Conservation (phyloP, 2,329 filamentous ascomycete species). For the Pseudogymnoascus sp. region DNA sequence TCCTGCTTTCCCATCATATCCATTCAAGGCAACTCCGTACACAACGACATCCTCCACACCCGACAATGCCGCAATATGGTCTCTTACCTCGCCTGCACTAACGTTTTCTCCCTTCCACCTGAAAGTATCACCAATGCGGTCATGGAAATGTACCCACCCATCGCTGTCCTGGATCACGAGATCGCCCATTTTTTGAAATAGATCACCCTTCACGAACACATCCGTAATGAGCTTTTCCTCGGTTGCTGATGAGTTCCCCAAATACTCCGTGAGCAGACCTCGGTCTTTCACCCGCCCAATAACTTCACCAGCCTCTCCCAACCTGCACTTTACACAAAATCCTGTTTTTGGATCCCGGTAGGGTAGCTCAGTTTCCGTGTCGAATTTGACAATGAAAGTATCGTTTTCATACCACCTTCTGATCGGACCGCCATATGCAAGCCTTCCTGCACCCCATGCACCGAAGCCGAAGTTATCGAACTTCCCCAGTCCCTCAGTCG, state of each 20-base stretch:
- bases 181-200: conserved; percentile 40
- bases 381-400: conserved; percentile 37
- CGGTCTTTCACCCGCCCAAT: conserved; percentile 38
- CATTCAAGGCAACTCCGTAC: conserved; percentile 35
- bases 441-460: conserved; percentile 36
- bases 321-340: conserved; percentile 33
- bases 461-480: conserved; percentile 39
- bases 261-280: conserved; percentile 36
- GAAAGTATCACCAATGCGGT: conserved; percentile 47
- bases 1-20: conserved; percentile 43
- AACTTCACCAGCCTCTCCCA: conserved; percentile 38
- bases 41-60: conserved; percentile 39
- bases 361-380: conserved; percentile 32
- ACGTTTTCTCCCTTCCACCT: conserved; percentile 47
- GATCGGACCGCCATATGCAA: conserved; percentile 38
- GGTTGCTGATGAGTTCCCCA: conserved; percentile 36
- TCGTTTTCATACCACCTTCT: conserved; percentile 35
- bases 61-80: conserved; percentile 36
- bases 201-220: conserved; percentile 40
- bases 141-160: conserved; percentile 41
- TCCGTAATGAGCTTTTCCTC: conserved; percentile 38
- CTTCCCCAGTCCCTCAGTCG: conserved; percentile 40
- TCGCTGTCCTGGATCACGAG: conserved; percentile 35
- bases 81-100: conserved; percentile 38
- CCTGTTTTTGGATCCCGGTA: conserved; percentile 39